Conservation (phyloP, 805 yeast genomes). For the Tetrapisispora taiwanensis region DNA sequence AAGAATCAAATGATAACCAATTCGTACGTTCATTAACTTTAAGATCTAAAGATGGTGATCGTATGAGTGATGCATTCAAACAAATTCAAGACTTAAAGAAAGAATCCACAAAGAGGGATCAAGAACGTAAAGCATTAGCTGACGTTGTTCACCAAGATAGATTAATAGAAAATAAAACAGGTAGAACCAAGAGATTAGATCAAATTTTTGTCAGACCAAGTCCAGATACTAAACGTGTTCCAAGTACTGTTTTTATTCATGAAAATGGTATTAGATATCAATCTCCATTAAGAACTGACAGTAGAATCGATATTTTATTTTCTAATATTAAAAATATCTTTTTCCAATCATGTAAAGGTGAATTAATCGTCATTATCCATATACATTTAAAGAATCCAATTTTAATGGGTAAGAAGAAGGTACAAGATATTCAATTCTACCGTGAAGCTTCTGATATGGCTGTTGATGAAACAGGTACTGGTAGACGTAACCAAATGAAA, state of each 20-base stretch:
- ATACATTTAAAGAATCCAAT: conserved; percentile 87
- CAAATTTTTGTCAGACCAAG: conserved; percentile 88
- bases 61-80: conserved; percentile 82
- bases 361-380: conserved; percentile 83
- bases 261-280: conserved; percentile 94
- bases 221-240: conserved; percentile 92
- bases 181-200: conserved; percentile 79
- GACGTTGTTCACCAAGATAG: conserved; percentile 92
- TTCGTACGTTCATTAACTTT: conserved; percentile 80
- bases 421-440: conserved; percentile 90
- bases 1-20: conserved; percentile 75
- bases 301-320: conserved; percentile 77
- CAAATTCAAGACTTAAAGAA: conserved; percentile 88
- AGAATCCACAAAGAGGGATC: conserved; percentile 81
- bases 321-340: conserved; percentile 86
- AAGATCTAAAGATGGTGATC: conserved; percentile 81
- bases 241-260: conserved; percentile 84
- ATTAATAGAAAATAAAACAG: conserved; percentile 68
- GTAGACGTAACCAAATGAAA: conserved; percentile 63
- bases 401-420: conserved; percentile 91
- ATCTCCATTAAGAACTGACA: conserved; percentile 75
- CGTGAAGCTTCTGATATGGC: conserved; percentile 94
- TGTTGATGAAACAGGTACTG: conserved; percentile 93
- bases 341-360: conserved; percentile 94
- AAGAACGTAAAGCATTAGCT: conserved; percentile 81